A percentile compares a stretch with the other conserved stretches of the same genome.
These are phyloP conservation scores for Geosmithia flava DNA, from an alignment of 2,329 filamentous ascomycete species.

Conservation along the genomic window DNA sequence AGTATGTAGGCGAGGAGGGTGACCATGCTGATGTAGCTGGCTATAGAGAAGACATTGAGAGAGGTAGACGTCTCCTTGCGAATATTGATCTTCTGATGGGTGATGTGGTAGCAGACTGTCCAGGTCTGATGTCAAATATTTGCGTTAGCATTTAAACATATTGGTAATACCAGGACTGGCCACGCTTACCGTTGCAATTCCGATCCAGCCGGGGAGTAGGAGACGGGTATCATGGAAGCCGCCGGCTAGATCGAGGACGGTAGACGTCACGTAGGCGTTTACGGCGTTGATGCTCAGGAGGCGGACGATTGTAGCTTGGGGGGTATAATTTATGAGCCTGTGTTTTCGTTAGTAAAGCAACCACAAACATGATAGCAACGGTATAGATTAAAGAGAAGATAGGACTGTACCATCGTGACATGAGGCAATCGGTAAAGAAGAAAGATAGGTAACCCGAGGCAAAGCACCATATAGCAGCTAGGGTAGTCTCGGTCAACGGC, in stretches of 20 bases:
- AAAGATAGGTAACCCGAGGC: constrained; percentile 69
- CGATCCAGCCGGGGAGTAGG: constrained; percentile 65
- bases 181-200: constrained; percentile 54
- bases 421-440: constrained; percentile 74
- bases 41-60: constrained; percentile 65
- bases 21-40: constrained; percentile 66
- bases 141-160: not conserved
- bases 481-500: constrained; percentile 51
- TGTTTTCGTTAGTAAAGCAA: not conserved
- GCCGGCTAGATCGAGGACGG: constrained; percentile 57
- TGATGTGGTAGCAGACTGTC: constrained; percentile 64
- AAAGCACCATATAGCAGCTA: constrained; percentile 67
- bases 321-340: constrained; percentile 76
- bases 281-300: constrained; percentile 63
- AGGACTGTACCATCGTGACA: constrained; percentile 59
- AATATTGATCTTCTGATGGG: constrained; percentile 68
- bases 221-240: constrained; percentile 59
- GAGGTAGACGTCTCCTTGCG: constrained; percentile 67
- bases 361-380: not conserved
- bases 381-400: not conserved
- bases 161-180: not conserved
- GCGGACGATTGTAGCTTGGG: constrained; percentile 67
- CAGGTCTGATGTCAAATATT: constrained; percentile 38
- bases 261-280: constrained; percentile 64
- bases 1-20: constrained; percentile 56